These are phyloP conservation scores for Hypholoma fasciculare DNA, from an alignment of 768 basidiomycete genomes.

Conservation along the genomic window DNA sequence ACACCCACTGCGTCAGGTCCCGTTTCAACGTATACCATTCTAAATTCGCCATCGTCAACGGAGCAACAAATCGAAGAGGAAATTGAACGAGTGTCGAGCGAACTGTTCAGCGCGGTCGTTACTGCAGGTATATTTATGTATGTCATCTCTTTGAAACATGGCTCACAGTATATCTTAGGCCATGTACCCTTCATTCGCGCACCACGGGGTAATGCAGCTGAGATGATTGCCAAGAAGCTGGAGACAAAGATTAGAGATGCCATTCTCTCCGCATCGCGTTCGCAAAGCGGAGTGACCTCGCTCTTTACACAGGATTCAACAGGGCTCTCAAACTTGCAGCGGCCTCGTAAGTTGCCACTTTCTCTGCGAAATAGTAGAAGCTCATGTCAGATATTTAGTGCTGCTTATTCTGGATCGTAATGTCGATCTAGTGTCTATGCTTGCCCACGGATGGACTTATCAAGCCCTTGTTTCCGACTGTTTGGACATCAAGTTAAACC, in stretches of 20 bases:
- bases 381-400: slow-evolving; percentile 48
- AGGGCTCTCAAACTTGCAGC: slow-evolving; percentile 81
- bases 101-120: slow-evolving; percentile 88
- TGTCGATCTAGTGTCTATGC: slow-evolving; percentile 88
- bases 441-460: slow-evolving; percentile 99
- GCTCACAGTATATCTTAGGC: slow-evolving; percentile 40
- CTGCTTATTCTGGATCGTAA: slow-evolving; percentile 94
- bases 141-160: slow-evolving; percentile 1
- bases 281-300: slow-evolving; percentile 51
- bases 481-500: slow-evolving; percentile 94
- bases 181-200: slow-evolving; percentile 94
- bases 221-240: slow-evolving; percentile 98
- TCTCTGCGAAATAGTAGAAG: background rate
- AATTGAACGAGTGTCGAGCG: slow-evolving; percentile 87
- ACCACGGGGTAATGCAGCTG: slow-evolving; percentile 95
- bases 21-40: slow-evolving; percentile 73
- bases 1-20: slow-evolving; percentile 30
- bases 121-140: slow-evolving; percentile 65
- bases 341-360: slow-evolving; percentile 64
- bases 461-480: slow-evolving; percentile 98
- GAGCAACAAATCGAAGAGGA: slow-evolving; percentile 93
- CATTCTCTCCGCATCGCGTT: slow-evolving; percentile 67
- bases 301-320: slow-evolving; percentile 81
- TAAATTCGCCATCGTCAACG: slow-evolving; percentile 88
- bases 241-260: slow-evolving; percentile 91